phyloP scores from a whole-genome alignment of 345 rosid species.

The Camelina laxa region DNA sequence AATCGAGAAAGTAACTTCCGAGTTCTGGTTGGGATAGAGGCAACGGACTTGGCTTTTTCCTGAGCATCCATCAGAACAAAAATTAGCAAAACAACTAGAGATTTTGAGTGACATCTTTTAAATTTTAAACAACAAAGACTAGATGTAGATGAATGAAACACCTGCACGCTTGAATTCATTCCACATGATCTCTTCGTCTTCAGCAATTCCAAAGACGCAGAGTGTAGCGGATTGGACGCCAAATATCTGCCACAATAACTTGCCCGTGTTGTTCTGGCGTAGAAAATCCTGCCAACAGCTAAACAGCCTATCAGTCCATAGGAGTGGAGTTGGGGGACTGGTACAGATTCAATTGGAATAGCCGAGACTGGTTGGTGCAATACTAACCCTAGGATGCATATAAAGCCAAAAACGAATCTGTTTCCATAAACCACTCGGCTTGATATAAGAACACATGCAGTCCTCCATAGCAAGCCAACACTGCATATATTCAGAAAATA shows the following conservation, averaged over 20 bases:
- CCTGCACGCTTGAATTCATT: conserved; percentile 79
- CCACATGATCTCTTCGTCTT: conserved; percentile 96
- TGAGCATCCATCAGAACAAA: conserved; percentile 45
- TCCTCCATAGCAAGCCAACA: conserved; percentile 98
- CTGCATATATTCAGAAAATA: conserved; percentile 51
- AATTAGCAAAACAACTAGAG: conserved; percentile 4
- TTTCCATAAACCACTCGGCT: conserved; percentile 64
- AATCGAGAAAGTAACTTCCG: conserved; percentile 54
- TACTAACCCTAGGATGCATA: conserved; percentile 95
- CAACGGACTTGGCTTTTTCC: conserved; percentile 83
- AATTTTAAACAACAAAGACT: neutral
- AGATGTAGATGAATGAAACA: conserved; percentile 4
- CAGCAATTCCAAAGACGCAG: conserved; percentile 86
- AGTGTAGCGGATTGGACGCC: conserved; percentile 80
- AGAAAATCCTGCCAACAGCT: conserved; percentile 71
- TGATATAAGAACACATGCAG: conserved; percentile 81
- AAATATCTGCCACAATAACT: conserved; percentile 88
- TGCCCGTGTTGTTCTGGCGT: conserved; percentile 96
- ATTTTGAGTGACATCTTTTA: neutral
- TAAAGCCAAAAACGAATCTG: conserved; percentile 87
- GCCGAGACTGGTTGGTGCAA: neutral
- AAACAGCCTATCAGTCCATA: conserved; percentile 20
- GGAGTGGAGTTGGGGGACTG: neutral
- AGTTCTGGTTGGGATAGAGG: conserved; percentile 86
- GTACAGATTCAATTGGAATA: neutral